These are phyloP conservation scores for Plasmodium sp. DNA, from an alignment of 169 alveolate species.

Conservation along the genomic window DNA sequence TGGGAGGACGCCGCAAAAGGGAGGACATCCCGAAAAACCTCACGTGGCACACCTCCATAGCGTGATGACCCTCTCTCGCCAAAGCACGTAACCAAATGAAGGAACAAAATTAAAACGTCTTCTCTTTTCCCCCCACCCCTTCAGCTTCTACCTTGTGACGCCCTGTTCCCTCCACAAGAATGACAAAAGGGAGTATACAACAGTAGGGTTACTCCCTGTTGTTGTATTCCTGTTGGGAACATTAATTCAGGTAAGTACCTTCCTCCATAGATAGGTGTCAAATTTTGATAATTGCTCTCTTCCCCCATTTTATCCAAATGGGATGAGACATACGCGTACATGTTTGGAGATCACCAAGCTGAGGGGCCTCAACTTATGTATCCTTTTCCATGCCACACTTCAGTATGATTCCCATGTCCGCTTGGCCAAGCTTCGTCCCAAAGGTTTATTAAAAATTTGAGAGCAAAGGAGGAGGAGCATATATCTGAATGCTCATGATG, in stretches of 20 bases:
- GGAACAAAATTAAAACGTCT: background rate
- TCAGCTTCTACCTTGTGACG: constrained; percentile 51
- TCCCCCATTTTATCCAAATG: background rate
- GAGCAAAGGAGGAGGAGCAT: background rate
- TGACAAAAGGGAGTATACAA: background rate
- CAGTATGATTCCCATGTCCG: constrained; percentile 61
- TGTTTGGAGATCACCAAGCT: background rate
- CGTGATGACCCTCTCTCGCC: background rate
- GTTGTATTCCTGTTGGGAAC: constrained; percentile 26
- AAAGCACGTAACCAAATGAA: background rate
- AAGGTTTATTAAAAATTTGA: constrained; percentile 16
- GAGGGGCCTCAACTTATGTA: background rate
- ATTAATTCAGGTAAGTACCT: constrained; percentile 31
- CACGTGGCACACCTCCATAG: background rate
- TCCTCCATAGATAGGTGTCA: background rate
- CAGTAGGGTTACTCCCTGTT: background rate
- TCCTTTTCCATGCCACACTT: background rate
- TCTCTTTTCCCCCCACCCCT: background rate
- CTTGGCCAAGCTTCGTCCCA: constrained; percentile 63
- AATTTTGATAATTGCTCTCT: background rate
- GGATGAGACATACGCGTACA: background rate
- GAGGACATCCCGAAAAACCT: background rate
- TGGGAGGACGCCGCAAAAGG: background rate
- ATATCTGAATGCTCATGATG: background rate
- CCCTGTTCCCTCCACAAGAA: constrained; percentile 35